Percentiles rank a stretch among this genome's conserved stretches.
Evolutionary conservation across 805 yeast species (phyloP).

Genomic region (Naumovozyma castellii): DNA sequence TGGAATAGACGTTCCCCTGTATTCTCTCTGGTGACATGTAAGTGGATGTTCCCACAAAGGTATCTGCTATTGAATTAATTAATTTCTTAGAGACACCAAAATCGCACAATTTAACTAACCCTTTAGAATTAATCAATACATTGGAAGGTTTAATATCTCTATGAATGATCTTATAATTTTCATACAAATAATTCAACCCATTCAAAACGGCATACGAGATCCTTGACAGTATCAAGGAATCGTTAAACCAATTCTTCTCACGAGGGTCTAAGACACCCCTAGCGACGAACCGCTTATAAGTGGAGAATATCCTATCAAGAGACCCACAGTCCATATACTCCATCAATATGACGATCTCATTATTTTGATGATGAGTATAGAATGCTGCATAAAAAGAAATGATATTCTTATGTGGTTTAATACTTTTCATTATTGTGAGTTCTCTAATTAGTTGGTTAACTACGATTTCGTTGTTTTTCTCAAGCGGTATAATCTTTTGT

Average conservation of each 20-base stretch:
- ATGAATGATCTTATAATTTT: conserved; percentile 80
- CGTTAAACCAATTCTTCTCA: conserved; percentile 30
- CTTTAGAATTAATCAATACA: conserved; percentile 76
- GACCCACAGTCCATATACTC: conserved; percentile 95
- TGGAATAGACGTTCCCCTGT: conserved; percentile 86
- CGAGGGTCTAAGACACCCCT: conserved; percentile 1
- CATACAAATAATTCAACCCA: conserved; percentile 75
- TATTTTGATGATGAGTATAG: conserved; percentile 39
- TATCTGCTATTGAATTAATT: conserved; percentile 89
- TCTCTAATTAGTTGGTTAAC: conserved; percentile 70
- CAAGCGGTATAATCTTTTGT: conserved; percentile 76
- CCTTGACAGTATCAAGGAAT: conserved; percentile 52
- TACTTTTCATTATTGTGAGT: conserved; percentile 81
- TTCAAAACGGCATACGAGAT: conserved; percentile 67
- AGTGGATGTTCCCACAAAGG: conserved; percentile 95
- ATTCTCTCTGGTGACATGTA: conserved; percentile 98
- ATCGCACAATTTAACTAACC: conserved; percentile 87
- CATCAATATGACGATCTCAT: conserved; percentile 83
- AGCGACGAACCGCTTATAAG: conserved; percentile 33
- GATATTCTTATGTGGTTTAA: conserved; percentile 67
- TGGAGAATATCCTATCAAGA: conserved; percentile 62
- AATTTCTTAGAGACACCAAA: conserved; percentile 93
- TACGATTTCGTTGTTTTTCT: conserved; percentile 45
- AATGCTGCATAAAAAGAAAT: conserved; percentile 89
- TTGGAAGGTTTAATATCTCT: conserved; percentile 95